phyloP scores from a whole-genome alignment of 2,329 filamentous ascomycete species.

The Pestalotiopsis sp. region DNA sequence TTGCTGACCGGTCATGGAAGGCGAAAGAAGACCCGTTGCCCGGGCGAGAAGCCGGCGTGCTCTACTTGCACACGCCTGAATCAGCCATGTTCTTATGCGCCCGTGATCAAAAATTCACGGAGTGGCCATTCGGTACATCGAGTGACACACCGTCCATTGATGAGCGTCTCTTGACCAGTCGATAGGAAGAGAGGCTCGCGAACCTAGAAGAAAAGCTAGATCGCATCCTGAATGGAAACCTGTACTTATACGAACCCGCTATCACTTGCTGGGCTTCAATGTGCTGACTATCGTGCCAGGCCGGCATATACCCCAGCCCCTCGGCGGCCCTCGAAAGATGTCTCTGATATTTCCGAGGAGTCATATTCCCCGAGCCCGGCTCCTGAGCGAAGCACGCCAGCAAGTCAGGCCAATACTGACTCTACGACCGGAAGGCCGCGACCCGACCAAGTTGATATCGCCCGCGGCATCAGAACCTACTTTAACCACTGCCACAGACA shows the following conservation, averaged over 20 bases:
- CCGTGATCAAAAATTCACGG: conserved; percentile 38
- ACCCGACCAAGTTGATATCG: conserved; percentile 34
- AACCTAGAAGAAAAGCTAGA: conserved; percentile 55
- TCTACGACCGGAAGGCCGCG: conserved; percentile 29
- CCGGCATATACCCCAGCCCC: conserved; percentile 28
- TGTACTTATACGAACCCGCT: conserved; percentile 26
- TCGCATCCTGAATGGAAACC: conserved; percentile 46
- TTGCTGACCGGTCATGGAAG: conserved; percentile 27
- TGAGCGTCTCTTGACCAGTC: not conserved
- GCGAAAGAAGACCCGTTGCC: conserved; percentile 54
- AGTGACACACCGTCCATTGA: conserved; percentile 4
- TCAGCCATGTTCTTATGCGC: conserved; percentile 47
- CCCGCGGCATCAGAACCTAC: conserved; percentile 38
- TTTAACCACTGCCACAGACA: conserved; percentile 47
- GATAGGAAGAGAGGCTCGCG: conserved; percentile 53
- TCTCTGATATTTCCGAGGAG: conserved; percentile 33
- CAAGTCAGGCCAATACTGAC: conserved; percentile 29
- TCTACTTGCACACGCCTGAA: conserved; percentile 52
- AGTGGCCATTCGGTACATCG: conserved; percentile 46
- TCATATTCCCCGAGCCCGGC: conserved; percentile 34
- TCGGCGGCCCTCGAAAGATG: conserved; percentile 29
- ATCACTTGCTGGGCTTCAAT: conserved; percentile 13
- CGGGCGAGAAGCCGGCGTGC: conserved; percentile 52
- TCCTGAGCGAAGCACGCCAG: conserved; percentile 24
- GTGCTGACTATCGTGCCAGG: conserved; percentile 34